Percentiles rank a stretch among this genome's conserved stretches.
Conservation (phyloP, 257 asterid genomes). For the Plectranthus barbatus region DNA sequence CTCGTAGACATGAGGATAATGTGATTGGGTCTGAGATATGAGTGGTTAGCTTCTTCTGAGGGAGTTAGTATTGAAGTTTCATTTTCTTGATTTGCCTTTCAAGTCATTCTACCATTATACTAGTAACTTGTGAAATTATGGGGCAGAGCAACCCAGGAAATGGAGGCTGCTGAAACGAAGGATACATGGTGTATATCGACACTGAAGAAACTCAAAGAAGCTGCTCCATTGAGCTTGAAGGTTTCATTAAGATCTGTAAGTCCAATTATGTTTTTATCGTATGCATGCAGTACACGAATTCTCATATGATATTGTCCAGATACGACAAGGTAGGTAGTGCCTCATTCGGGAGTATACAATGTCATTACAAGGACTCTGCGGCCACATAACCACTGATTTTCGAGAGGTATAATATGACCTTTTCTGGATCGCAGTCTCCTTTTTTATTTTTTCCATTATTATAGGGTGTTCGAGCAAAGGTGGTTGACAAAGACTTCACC, state of each 20-base stretch:
- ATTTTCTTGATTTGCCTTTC: no score
- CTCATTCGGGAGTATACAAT: slow-evolving; percentile 83
- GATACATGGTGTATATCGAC: slow-evolving; percentile 64
- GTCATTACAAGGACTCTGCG: slow-evolving; percentile 66
- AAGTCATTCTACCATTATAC: no score
- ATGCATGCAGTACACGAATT: no score
- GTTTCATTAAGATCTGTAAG: slow-evolving; percentile 93
- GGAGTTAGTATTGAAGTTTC: no score
- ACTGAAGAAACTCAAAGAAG: slow-evolving; percentile 61
- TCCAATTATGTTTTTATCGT: slow-evolving; percentile 1
- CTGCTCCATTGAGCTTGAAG: slow-evolving; percentile 88
- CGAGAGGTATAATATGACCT: slow-evolving; percentile 63
- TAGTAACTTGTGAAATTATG: no score
- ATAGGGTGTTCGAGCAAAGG: slow-evolving; percentile 84
- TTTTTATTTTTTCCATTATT: not conserved
- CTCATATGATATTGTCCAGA: slow-evolving; percentile 52
- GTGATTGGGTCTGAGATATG: no score
- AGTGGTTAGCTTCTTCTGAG: no score
- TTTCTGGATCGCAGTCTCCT: not conserved
- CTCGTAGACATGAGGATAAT: no score
- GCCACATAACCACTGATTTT: slow-evolving; percentile 60
- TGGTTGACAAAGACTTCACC: slow-evolving; percentile 62
- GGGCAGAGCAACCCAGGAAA: slow-evolving; percentile 43
- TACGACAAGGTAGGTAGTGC: slow-evolving; percentile 91
- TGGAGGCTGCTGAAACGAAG: slow-evolving; percentile 61